Evolutionary conservation across 2,329 filamentous ascomycete genomes (phyloP).

Genomic region (Akanthomyces dipterigenus): DNA sequence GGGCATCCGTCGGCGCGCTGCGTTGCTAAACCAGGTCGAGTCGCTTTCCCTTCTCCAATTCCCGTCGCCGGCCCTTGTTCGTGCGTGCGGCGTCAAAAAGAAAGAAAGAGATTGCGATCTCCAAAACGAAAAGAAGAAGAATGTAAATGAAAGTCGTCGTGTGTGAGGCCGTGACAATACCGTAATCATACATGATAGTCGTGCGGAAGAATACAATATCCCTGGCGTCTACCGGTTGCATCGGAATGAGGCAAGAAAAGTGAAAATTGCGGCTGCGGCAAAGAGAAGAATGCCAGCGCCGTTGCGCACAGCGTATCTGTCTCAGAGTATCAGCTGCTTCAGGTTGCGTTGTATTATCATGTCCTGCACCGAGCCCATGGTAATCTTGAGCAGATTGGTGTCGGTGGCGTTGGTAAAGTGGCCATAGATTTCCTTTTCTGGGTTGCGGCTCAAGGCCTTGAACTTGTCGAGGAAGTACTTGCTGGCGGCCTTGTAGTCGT

Average conservation of each 20-base stretch:
- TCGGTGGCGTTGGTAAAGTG: constrained; percentile 58
- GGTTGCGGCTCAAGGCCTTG: constrained; percentile 64
- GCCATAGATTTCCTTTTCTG: constrained; percentile 57
- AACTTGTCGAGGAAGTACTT: constrained; percentile 82
- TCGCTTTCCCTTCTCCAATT: neutral
- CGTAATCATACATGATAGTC: constrained; percentile 11
- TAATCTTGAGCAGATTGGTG: constrained; percentile 74
- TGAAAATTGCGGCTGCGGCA: neutral
- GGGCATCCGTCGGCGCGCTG: neutral
- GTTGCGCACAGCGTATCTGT: neutral
- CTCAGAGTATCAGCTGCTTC: constrained; percentile 66
- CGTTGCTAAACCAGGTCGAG: neutral
- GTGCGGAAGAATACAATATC: neutral
- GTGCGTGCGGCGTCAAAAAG: neutral
- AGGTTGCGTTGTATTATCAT: constrained; percentile 83
- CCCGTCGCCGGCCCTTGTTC: neutral
- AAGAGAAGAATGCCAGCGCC: neutral
- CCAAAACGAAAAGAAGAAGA: neutral
- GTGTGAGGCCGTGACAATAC: constrained; percentile 12
- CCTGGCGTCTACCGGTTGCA: neutral
- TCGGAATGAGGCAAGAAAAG: neutral
- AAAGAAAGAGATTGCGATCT: neutral
- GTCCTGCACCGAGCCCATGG: constrained; percentile 79
- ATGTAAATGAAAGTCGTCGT: neutral
- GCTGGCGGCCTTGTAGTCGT: constrained; percentile 66